Evolutionary conservation across 176 grass and related monocot genomes (phyloP), one percentile per base, ranked within the genome.

Genomic region (Metroxylon sagu): DNA sequence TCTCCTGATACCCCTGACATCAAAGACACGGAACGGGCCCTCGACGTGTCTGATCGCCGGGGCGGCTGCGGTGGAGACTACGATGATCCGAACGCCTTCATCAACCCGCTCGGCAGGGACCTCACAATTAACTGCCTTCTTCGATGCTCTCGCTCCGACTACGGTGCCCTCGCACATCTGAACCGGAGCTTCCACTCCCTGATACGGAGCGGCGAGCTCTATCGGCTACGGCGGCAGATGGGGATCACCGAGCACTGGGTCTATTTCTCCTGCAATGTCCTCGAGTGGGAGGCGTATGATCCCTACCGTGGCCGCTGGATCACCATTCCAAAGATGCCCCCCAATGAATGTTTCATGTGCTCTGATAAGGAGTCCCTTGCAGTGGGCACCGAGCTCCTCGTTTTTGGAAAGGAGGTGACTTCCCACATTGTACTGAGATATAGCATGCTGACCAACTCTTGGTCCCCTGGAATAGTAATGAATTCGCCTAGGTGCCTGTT

Each of bases 331-430:
- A 66, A 66, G 50, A 66, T 66, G 64, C 64, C 64, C n/a, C 63
- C 49, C 10, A 53, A 49, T 14, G 64, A 66, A 26, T 53, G 64
- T 50, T 66, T 66, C 64, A 66, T 66, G 64, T 66, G 64, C 64
- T 53, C 64, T 6, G 64, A 66, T 29, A 66, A 66, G 64, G 64
- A 66, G 26, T 66, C 64, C 63, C 64, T 66, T 29, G 64, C 64
- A 0, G 64, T 66, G 49, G 64, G 64, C 26, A 66, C 64, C 15
- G 49, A 66, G 26, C 64, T 66, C 25, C 64, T 66, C 53, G 49
- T 66, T 8, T 66, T 66, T 14, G 64, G 64, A 53, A 66, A 53
- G 48, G 64, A 53, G 64, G 50, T 66, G 48, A 66, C 28, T 29
- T 66, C 64, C 16, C 50, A 66, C 28, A 66, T 66, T 29, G 26